These are phyloP conservation scores for Termitomyces bulborhizus DNA, from an alignment of 768 basidiomycete species.

Conservation along the genomic window DNA sequence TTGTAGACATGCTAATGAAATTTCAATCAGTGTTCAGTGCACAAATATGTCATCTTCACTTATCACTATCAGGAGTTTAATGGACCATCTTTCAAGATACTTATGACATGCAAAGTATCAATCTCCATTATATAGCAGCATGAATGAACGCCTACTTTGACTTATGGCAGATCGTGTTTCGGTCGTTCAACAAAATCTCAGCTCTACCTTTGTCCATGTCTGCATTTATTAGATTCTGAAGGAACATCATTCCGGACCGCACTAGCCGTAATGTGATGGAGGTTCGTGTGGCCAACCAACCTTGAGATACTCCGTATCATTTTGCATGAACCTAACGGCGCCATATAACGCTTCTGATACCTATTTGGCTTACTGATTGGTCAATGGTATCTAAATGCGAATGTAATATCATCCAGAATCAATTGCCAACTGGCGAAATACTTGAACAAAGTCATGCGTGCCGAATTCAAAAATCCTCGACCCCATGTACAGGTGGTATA, in stretches of 20 bases:
- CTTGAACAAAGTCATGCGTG: not conserved
- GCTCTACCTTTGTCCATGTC: not conserved
- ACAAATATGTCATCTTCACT: not conserved
- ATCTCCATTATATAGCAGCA: not conserved
- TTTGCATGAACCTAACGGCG: not conserved
- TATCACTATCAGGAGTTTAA: not conserved
- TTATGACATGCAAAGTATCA: not conserved
- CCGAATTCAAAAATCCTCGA: not conserved
- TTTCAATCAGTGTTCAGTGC: not conserved
- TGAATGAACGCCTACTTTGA: not conserved
- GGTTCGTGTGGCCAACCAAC: no score
- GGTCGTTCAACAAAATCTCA: no score
- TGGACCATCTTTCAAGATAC: not conserved
- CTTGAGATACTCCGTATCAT: not conserved
- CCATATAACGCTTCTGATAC: not conserved
- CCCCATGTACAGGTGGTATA: not conserved
- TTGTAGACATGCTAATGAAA: constrained; percentile 18
- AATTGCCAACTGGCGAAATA: no score
- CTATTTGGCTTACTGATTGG: not conserved
- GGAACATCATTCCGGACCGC: not conserved
- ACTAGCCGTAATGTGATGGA: not conserved
- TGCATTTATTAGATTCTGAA: not conserved
- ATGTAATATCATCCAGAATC: not conserved
- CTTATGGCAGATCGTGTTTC: not conserved
- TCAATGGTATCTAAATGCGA: no score